These are phyloP conservation scores for Xylaria acuta DNA, from an alignment of 495 filamentous ascomycete genomes.

Conservation along the genomic window DNA sequence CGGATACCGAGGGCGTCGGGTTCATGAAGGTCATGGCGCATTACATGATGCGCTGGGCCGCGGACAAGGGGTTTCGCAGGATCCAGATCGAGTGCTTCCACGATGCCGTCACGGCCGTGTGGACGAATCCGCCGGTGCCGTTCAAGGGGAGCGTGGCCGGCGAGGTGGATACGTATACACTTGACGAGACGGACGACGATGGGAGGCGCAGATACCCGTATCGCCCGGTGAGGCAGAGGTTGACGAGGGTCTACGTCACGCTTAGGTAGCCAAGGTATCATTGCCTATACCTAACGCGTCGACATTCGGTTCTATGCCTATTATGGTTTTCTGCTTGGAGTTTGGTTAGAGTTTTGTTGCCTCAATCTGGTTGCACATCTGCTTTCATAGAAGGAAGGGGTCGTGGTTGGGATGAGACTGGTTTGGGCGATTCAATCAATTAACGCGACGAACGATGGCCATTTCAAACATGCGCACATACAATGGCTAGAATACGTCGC, in stretches of 20 bases:
- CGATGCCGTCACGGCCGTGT: constrained; percentile 43
- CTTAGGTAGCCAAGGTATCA: constrained; percentile 3
- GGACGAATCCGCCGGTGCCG: constrained; percentile 45
- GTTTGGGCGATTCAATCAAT: background rate
- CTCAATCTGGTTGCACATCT: background rate
- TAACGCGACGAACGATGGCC: background rate
- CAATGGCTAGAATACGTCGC: background rate
- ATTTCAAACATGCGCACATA: background rate
- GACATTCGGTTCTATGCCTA: background rate
- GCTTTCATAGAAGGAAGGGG: background rate
- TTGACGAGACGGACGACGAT: constrained; percentile 11
- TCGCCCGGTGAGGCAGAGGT: constrained; percentile 21
- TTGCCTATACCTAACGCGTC: background rate
- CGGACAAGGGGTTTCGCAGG: constrained; percentile 39
- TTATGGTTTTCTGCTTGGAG: background rate
- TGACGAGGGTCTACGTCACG: constrained; percentile 22
- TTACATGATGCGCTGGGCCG: constrained; percentile 46
- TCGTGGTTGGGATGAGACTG: background rate
- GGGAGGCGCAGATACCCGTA: constrained; percentile 13
- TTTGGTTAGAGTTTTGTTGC: background rate
- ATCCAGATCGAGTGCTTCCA: constrained; percentile 47
- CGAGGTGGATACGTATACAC: constrained; percentile 23
- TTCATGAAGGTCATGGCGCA: constrained; percentile 47
- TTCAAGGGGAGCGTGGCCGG: constrained; percentile 33
- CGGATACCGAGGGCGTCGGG: constrained; percentile 41